These are phyloP conservation scores for Obba rivulosa DNA, from an alignment of 768 basidiomycete species.

Conservation along the genomic window DNA sequence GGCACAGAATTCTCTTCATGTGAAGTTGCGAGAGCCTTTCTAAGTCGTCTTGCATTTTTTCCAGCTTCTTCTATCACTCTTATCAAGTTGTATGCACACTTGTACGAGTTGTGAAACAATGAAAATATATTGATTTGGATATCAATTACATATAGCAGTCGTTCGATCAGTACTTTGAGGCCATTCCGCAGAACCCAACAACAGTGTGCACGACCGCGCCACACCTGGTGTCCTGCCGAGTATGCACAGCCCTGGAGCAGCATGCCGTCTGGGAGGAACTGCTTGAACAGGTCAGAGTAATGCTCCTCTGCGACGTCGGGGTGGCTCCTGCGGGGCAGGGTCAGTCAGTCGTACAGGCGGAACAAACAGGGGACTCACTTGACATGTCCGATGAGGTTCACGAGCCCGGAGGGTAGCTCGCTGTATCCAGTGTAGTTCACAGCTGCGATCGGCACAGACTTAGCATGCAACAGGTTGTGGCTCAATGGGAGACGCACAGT, in stretches of 20 bases:
- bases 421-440: slow-evolving; percentile 78
- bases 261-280: slow-evolving; percentile 64
- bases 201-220: too few relatives aligned
- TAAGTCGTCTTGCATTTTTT: too few relatives aligned
- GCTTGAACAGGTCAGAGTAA: slow-evolving; percentile 67
- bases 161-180: too few relatives aligned
- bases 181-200: too few relatives aligned
- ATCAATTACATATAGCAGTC: too few relatives aligned
- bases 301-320: slow-evolving; percentile 76
- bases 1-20: too few relatives aligned
- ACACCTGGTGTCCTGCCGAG: too few relatives aligned
- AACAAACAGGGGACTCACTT: slow-evolving; percentile 46
- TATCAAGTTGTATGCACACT: too few relatives aligned
- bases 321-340: slow-evolving; percentile 56
- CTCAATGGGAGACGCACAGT: slow-evolving; percentile 42
- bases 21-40: too few relatives aligned
- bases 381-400: slow-evolving; percentile 70
- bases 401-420: slow-evolving; percentile 60
- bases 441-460: slow-evolving; percentile 39
- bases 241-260: slow-evolving; percentile 45
- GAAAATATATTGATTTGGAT: too few relatives aligned
- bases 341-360: background rate
- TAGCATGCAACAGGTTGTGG: background rate
- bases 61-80: too few relatives aligned
- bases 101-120: too few relatives aligned